Percentiles rank a stretch among this genome's conserved stretches.
phyloP scores from a whole-genome alignment of 768 basidiomycete genomes.

The Agaricus sinodeliciosus region DNA sequence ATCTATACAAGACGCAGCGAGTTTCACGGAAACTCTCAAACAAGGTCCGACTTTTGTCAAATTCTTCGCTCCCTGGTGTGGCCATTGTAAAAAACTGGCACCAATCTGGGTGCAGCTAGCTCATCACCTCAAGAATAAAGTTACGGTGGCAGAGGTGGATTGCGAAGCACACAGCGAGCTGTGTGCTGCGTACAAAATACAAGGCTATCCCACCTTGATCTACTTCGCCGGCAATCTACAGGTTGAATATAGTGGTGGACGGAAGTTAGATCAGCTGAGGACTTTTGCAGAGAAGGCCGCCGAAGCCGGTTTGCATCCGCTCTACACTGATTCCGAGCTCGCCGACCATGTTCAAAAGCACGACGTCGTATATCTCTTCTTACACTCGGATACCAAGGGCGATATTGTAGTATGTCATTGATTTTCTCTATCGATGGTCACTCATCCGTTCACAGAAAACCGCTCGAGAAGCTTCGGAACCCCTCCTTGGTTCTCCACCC shows the following conservation, averaged over 20 bases:
- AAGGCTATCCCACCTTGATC: constrained; percentile 79
- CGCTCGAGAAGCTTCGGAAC: constrained; percentile 28
- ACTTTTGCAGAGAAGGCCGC: constrained; percentile 72
- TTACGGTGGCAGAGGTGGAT: constrained; percentile 82
- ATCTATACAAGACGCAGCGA: constrained; percentile 22
- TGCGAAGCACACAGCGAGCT: constrained; percentile 71
- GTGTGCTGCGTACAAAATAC: constrained; percentile 60
- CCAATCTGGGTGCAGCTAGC: constrained; percentile 79
- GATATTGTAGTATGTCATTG: neutral
- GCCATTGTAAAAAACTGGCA: constrained; percentile 93
- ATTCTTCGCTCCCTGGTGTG: constrained; percentile 96
- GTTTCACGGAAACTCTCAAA: constrained; percentile 32
- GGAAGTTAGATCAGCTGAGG: constrained; percentile 66
- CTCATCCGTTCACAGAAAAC: constrained; percentile 17
- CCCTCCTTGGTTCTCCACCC: constrained; percentile 41
- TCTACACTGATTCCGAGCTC: constrained; percentile 22
- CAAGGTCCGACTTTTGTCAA: constrained; percentile 44
- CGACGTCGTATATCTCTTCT: constrained; percentile 53
- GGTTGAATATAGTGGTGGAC: constrained; percentile 70
- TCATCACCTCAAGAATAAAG: constrained; percentile 53
- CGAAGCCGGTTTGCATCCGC: constrained; percentile 46
- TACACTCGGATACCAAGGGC: constrained; percentile 27
- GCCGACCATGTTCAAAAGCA: constrained; percentile 33
- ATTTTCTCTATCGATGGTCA: neutral
- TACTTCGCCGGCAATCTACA: constrained; percentile 54